Conservation (phyloP, 805 yeast genomes). For the Candida silvicultrix region DNA sequence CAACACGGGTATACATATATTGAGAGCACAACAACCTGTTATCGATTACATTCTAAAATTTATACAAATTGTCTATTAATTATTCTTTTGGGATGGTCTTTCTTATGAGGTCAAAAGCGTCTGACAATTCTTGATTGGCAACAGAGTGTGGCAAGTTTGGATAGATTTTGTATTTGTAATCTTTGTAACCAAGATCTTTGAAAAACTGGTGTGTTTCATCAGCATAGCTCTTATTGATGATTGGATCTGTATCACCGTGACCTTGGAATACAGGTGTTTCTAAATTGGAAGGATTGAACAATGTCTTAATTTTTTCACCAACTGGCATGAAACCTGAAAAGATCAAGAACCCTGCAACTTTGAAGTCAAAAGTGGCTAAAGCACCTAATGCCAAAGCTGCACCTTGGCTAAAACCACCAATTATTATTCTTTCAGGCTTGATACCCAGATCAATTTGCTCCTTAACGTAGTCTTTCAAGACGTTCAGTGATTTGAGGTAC, state of each 20-base stretch:
- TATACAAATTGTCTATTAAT: not conserved
- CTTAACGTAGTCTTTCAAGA: slow-evolving; percentile 38
- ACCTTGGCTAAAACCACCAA: slow-evolving; percentile 97
- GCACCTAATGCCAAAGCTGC: slow-evolving; percentile 71
- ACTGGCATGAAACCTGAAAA: slow-evolving; percentile 66
- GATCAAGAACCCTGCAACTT: slow-evolving; percentile 72
- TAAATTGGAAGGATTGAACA: slow-evolving; percentile 35
- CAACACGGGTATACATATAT: too few species aligned
- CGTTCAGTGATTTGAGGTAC: slow-evolving; percentile 40
- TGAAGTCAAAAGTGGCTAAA: slow-evolving; percentile 43
- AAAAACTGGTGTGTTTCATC: slow-evolving; percentile 37
- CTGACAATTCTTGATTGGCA: slow-evolving; percentile 57
- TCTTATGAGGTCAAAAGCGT: slow-evolving; percentile 41
- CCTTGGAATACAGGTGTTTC: slow-evolving; percentile 81
- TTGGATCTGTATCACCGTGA: slow-evolving; percentile 77
- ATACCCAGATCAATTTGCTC: slow-evolving; percentile 48
- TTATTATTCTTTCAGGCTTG: slow-evolving; percentile 59
- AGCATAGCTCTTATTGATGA: slow-evolving; percentile 41
- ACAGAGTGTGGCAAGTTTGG: slow-evolving; percentile 64
- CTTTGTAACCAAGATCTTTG: slow-evolving; percentile 39
- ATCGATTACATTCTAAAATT: too few species aligned
- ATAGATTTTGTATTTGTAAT: slow-evolving; percentile 49
- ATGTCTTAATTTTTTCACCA: slow-evolving; percentile 11
- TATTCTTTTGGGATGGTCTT: slow-evolving; percentile 14
- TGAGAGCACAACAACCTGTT: too few species aligned